Evolutionary conservation across 2,329 filamentous ascomycete genomes (phyloP).

Genomic region (Cytospora leucostoma): DNA sequence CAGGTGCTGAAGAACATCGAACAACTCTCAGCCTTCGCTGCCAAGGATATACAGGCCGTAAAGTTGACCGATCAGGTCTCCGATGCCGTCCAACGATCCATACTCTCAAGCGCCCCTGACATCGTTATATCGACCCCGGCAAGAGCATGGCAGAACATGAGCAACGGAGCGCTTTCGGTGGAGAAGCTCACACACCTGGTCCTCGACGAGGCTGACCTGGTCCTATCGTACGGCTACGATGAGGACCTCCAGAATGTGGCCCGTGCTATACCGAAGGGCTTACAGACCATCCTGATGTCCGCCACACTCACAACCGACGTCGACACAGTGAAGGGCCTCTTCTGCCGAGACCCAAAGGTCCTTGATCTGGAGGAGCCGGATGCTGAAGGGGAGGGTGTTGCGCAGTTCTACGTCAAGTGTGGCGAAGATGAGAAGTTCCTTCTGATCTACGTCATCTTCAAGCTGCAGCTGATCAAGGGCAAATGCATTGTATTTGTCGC

Average conservation of each 20-base stretch:
- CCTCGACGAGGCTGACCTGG: slow-evolving; percentile 91
- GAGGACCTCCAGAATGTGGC: slow-evolving; percentile 83
- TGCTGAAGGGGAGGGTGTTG: slow-evolving; percentile 72
- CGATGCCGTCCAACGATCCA: slow-evolving; percentile 81
- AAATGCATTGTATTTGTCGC: slow-evolving; percentile 76
- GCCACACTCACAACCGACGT: slow-evolving; percentile 89
- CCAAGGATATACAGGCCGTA: slow-evolving; percentile 77
- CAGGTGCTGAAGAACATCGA: slow-evolving; percentile 83
- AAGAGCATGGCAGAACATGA: slow-evolving; percentile 77
- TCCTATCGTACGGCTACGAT: slow-evolving; percentile 91
- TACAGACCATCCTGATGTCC: slow-evolving; percentile 92
- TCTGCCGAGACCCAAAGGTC: slow-evolving; percentile 78
- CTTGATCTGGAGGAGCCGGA: slow-evolving; percentile 84
- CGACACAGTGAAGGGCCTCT: slow-evolving; percentile 79
- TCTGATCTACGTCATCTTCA: slow-evolving; percentile 90
- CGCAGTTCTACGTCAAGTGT: slow-evolving; percentile 87
- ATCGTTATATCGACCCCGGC: slow-evolving; percentile 89
- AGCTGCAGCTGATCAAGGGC: slow-evolving; percentile 88
- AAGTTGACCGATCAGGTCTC: slow-evolving; percentile 91
- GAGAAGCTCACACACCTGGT: slow-evolving; percentile 75
- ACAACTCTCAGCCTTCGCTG: slow-evolving; percentile 77
- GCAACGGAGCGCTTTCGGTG: slow-evolving; percentile 69
- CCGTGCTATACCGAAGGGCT: slow-evolving; percentile 74
- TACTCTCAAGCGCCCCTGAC: slow-evolving; percentile 83
- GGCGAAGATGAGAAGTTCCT: slow-evolving; percentile 98